Conservation (phyloP, 768 basidiomycete genomes). For the Leccinum subgranulosum region DNA sequence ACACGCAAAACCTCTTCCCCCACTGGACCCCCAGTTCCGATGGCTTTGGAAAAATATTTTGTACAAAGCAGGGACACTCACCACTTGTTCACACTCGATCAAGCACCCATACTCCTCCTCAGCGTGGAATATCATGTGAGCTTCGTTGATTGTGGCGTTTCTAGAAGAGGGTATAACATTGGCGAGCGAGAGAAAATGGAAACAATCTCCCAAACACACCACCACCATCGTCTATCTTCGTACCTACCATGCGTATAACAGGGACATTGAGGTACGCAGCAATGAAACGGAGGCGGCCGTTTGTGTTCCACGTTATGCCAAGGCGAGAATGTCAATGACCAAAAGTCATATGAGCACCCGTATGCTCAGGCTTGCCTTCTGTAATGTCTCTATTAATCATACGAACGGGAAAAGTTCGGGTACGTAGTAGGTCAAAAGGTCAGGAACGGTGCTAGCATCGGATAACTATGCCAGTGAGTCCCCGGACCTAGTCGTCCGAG, state of each 20-base stretch:
- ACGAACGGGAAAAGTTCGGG: background rate
- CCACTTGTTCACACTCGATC: background rate
- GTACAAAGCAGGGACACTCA: background rate
- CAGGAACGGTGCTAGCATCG: background rate
- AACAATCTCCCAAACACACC: conserved; percentile 1
- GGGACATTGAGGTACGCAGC: background rate
- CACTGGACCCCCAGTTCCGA: too few relatives aligned
- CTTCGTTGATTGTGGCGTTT: background rate
- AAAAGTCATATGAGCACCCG: background rate
- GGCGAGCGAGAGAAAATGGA: background rate
- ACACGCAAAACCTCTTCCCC: background rate
- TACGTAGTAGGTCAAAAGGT: background rate
- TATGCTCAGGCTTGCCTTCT: background rate
- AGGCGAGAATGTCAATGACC: background rate
- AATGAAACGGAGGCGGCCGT: background rate
- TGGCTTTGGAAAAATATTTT: background rate
- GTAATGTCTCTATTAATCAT: background rate
- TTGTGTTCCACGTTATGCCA: background rate
- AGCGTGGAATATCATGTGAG: background rate
- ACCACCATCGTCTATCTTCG: background rate
- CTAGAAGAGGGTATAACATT: background rate
- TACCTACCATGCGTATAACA: background rate
- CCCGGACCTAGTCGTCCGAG: background rate
- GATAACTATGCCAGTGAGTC: background rate
- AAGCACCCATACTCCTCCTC: background rate